These are phyloP conservation scores for Skeletonema potamos DNA, from an alignment of 108 stramenopile genomes.

Conservation along the genomic window DNA sequence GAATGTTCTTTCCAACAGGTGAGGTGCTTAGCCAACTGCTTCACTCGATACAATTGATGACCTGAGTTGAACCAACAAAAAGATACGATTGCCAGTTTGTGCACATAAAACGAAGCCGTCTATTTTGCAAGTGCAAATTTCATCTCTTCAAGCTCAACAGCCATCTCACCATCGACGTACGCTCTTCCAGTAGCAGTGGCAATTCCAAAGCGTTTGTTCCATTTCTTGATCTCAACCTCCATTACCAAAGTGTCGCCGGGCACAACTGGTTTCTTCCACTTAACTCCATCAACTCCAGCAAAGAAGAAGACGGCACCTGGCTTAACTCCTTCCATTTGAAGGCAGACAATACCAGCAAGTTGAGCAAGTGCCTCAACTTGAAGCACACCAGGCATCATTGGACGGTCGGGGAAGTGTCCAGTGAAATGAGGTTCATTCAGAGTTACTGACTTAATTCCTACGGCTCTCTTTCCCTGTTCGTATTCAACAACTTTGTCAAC, in stretches of 20 bases:
- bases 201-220: constrained; percentile 86
- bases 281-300: constrained; percentile 95
- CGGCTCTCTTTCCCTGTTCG: constrained; percentile 89
- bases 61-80: not conserved
- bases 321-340: constrained; percentile 83
- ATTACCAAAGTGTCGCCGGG: constrained; percentile 95
- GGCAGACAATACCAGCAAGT: constrained; percentile 91
- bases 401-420: constrained; percentile 96
- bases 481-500: constrained; percentile 94
- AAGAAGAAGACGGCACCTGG: constrained; percentile 95
- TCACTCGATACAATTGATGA: not conserved
- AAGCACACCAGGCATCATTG: constrained; percentile 98
- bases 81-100: not conserved
- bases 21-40: not conserved
- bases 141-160: constrained; percentile 85
- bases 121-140: constrained; percentile 51
- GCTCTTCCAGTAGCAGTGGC: constrained; percentile 84
- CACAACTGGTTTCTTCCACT: constrained; percentile 98
- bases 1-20: not conserved
- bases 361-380: constrained; percentile 98
- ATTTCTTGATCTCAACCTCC: constrained; percentile 93
- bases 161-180: constrained; percentile 88
- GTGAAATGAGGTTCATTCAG: constrained; percentile 98
- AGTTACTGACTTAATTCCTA: constrained; percentile 95
- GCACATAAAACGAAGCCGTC: not conserved